A percentile compares a stretch with the other conserved stretches of the same genome.
Evolutionary conservation across 208 protist species (phyloP).

Genomic region (Crithidia brevicula): DNA sequence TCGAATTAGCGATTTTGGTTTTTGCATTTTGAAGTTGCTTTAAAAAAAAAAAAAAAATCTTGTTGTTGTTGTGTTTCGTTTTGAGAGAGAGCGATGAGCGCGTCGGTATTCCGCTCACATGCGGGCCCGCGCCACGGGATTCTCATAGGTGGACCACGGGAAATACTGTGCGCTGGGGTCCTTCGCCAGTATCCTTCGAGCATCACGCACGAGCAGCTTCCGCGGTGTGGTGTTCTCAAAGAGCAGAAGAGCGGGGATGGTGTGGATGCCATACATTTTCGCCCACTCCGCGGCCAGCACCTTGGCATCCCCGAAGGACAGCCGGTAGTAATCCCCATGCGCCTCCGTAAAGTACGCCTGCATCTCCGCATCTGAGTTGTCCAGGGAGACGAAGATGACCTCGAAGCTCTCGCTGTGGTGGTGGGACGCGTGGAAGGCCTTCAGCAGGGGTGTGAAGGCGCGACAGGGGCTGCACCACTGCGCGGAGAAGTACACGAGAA

Average conservation of each 20-base stretch:
- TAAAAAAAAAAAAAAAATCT: too few species aligned
- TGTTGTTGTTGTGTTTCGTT: too few species aligned
- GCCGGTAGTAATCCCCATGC: slow-evolving; percentile 28
- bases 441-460: slow-evolving; percentile 65
- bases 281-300: slow-evolving; percentile 13
- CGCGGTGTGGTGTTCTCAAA: slow-evolving; percentile 44
- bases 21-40: too few species aligned
- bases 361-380: slow-evolving; percentile 52
- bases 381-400: slow-evolving; percentile 56
- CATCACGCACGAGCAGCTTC: slow-evolving; percentile 35
- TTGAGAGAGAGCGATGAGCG: too few species aligned
- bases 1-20: too few species aligned
- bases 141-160: slow-evolving; percentile 44
- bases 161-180: slow-evolving; percentile 48
- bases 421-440: slow-evolving; percentile 52
- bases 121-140: too few species aligned
- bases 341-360: slow-evolving; percentile 32
- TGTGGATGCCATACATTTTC: not conserved
- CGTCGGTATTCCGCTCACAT: too few species aligned
- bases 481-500: slow-evolving; percentile 78
- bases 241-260: slow-evolving; percentile 23
- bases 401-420: slow-evolving; percentile 54
- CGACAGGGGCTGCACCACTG: slow-evolving; percentile 86
- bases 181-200: slow-evolving; percentile 28
- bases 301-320: slow-evolving; percentile 29